Base-by-base conservation (phyloP, 75 land plant species). In the Cupressus sempervirens region DNA sequence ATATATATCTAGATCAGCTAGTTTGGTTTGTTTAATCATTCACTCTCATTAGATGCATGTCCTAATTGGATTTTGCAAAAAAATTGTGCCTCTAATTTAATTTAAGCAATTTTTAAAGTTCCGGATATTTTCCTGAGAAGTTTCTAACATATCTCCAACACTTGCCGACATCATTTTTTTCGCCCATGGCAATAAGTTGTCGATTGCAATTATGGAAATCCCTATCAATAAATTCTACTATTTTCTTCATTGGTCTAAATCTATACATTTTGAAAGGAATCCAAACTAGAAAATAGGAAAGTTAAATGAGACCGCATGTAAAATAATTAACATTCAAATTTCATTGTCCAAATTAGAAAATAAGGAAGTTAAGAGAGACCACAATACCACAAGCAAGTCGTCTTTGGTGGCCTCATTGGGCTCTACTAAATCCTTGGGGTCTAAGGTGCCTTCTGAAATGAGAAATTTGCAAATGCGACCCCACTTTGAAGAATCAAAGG, bases 401-500 rank as follows among this genome's bases (percentile, higher is more conserved):
- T 97, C 95, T 83, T 86, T 90, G 30, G 92, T 90, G 76, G 99
- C 98, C 91, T 97, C 98, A 48, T 80, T 15, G 81, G 99, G 99
- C 82, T 97, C 98, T 67, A 97, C 93, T 65, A 96, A 86, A 41
- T 82, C 86, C 29, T 86, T 89, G 40, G 86, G 90, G 53, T 88
- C 88, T 46, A 97, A 35, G 40, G 86, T 76, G 35, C 94, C 92
- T 81, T 92, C 94, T 16, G 84, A 53, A 16, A 86, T 83, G 14
- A 97, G 93, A 73, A 93, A 93, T 52, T 86, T 86, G 79, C 92
- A 88, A 30, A 97, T 91, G 32, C 96, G 94, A 48, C 96, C 94
- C 99, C 99, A 97, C 88, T 97, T 97, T 43, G 91, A 87, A 79
- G 99, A 94, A 91, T 97, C 99, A 96, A 97, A 97, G 32, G 99